phyloP scores from a whole-genome alignment of 805 yeast species.

The Brettanomyces sp. region DNA sequence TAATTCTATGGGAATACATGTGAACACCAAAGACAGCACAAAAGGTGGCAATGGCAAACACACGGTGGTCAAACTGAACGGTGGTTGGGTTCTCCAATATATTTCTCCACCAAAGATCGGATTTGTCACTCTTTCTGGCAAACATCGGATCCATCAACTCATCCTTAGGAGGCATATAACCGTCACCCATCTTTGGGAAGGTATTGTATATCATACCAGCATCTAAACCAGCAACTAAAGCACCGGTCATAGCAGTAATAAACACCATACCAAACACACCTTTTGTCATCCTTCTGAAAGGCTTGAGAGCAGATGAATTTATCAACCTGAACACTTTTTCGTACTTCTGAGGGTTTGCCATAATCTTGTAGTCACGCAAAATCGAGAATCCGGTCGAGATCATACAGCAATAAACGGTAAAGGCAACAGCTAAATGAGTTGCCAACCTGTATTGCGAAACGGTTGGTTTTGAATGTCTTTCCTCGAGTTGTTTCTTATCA shows the following conservation, averaged over 20 bases:
- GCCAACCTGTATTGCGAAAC: conserved; percentile 93
- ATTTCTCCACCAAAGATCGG: conserved; percentile 87
- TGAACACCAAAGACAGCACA: conserved; percentile 62
- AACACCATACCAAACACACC: conserved; percentile 65
- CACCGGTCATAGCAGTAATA: conserved; percentile 93
- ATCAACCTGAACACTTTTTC: conserved; percentile 46
- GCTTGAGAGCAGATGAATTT: conserved; percentile 48
- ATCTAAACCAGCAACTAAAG: conserved; percentile 95
- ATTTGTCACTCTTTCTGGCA: conserved; percentile 54
- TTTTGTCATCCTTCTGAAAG: conserved; percentile 44
- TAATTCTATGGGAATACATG: conserved; percentile 51
- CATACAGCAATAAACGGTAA: conserved; percentile 79
- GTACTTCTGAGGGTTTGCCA: conserved; percentile 54
- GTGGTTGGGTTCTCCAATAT: conserved; percentile 91
- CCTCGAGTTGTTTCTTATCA: conserved; percentile 66
- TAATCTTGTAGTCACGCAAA: conserved; percentile 62
- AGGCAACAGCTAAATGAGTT: conserved; percentile 90
- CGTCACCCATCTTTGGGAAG: conserved; percentile 95
- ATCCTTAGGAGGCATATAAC: conserved; percentile 58
- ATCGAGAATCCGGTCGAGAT: conserved; percentile 84
- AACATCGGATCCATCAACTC: conserved; percentile 74
- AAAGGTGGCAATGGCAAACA: conserved; percentile 76
- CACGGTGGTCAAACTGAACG: conserved; percentile 86
- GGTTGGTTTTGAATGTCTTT: conserved; percentile 88
- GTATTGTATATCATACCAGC: conserved; percentile 95